These are phyloP conservation scores for Paramyrothecium sp. DNA, from an alignment of 2,329 filamentous ascomycete genomes.

Conservation along the genomic window DNA sequence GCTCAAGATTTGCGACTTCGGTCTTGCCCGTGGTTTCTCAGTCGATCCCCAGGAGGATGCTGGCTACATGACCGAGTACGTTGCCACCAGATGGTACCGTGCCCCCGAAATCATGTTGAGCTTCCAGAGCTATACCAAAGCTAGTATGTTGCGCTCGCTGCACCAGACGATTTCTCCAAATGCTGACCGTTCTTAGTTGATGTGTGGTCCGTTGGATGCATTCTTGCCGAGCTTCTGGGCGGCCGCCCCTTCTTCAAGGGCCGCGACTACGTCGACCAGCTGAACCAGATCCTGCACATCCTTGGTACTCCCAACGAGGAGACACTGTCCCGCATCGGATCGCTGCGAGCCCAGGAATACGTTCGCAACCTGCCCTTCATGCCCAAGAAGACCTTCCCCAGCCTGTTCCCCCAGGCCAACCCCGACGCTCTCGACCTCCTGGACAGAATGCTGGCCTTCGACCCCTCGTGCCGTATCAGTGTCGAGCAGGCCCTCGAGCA, in stretches of 20 bases:
- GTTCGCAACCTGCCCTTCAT: conserved; percentile 94
- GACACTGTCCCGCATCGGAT: conserved; percentile 89
- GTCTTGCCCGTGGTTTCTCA: conserved; percentile 92
- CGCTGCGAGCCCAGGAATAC: conserved; percentile 94
- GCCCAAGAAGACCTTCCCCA: conserved; percentile 87
- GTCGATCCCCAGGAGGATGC: conserved; percentile 97
- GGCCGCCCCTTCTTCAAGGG: conserved; percentile 99
- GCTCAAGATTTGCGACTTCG: conserved; percentile 99
- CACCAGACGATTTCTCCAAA: neutral
- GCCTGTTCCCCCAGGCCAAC: conserved; percentile 91
- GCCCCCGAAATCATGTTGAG: conserved; percentile 99
- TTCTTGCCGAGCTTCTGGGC: conserved; percentile 91
- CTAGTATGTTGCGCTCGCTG: conserved; percentile 68
- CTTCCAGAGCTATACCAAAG: conserved; percentile 99
- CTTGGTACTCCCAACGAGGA: conserved; percentile 96
- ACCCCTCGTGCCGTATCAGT: conserved; percentile 87
- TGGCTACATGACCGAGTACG: conserved; percentile 99
- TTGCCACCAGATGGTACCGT: conserved; percentile 92
- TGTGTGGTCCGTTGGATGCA: conserved; percentile 98
- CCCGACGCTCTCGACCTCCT: conserved; percentile 93
- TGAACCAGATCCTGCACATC: conserved; percentile 98
- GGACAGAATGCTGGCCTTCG: conserved; percentile 96
- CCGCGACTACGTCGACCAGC: conserved; percentile 97
- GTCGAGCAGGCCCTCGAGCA: conserved; percentile 96
- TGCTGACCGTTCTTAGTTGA: conserved; percentile 65